Percentiles rank a stretch among this genome's conserved stretches.
Conservation (phyloP, 2,329 filamentous ascomycete species). For the Aotearoamyces nothofagi region DNA sequence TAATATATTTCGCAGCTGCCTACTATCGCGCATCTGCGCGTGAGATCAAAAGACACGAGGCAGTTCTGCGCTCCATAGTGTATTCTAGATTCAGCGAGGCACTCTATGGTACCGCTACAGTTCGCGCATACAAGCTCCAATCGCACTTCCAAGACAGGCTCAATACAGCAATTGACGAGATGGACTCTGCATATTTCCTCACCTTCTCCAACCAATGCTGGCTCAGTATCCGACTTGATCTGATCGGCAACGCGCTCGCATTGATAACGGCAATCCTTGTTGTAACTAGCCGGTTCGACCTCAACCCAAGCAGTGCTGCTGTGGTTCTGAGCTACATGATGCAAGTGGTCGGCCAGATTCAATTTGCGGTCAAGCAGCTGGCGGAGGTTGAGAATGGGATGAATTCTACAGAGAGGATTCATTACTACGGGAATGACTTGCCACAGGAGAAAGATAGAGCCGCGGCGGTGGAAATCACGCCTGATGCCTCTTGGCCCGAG, state of each 20-base stretch:
- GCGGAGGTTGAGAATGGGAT: conserved; percentile 58
- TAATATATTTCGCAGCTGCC: conserved; percentile 44
- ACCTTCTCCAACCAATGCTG: conserved; percentile 55
- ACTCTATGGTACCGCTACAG: conserved; percentile 43
- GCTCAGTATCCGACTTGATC: conserved; percentile 47
- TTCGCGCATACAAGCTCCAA: conserved; percentile 49
- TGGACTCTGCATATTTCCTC: conserved; percentile 54
- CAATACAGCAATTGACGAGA: conserved; percentile 41
- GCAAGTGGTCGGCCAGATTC: conserved; percentile 52
- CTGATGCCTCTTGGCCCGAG: conserved; percentile 41
- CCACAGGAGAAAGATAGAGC: no score
- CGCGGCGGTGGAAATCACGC: conserved; percentile 11
- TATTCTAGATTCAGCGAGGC: conserved; percentile 52
- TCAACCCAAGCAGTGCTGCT: conserved; percentile 47
- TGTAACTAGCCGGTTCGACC: conserved; percentile 45
- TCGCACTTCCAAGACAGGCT: conserved; percentile 38
- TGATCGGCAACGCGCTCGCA: conserved; percentile 43
- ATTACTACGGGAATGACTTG: conserved; percentile 48
- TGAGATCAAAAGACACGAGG: conserved; percentile 53
- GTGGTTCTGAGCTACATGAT: conserved; percentile 53
- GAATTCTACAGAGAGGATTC: conserved; percentile 51
- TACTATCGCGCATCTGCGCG: conserved; percentile 54
- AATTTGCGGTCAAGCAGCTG: conserved; percentile 52
- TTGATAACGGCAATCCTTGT: conserved; percentile 49
- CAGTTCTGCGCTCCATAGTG: conserved; percentile 47